Conservation (phyloP, 2,329 filamentous ascomycete genomes). For the Fusarium concolor region DNA sequence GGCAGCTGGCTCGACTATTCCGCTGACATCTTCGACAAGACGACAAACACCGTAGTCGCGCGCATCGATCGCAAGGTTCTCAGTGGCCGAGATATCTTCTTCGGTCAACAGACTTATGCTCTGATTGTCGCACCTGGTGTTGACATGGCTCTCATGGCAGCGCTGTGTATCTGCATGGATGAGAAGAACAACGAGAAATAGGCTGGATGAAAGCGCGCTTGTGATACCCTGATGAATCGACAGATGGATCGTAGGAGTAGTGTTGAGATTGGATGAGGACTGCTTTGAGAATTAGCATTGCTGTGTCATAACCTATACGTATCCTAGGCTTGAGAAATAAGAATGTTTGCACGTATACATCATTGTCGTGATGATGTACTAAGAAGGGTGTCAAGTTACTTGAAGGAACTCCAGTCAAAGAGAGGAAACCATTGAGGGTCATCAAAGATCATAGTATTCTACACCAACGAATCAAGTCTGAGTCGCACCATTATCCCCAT, state of each 20-base stretch:
- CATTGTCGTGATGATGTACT: too few species aligned
- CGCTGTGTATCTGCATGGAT: slow-evolving; percentile 75
- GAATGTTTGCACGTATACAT: not conserved
- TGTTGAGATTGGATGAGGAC: not conserved
- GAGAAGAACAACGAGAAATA: slow-evolving; percentile 64
- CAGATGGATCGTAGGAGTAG: not conserved
- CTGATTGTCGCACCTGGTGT: slow-evolving; percentile 72
- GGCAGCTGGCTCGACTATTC: slow-evolving; percentile 69
- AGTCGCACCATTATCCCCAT: not conserved
- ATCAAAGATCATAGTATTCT: not conserved
- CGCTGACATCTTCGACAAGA: slow-evolving; percentile 68
- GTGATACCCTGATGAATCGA: slow-evolving; percentile 11
- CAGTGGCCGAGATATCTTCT: slow-evolving; percentile 67
- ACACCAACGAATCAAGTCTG: not conserved
- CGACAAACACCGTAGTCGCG: slow-evolving; percentile 64
- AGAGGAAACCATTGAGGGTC: not conserved
- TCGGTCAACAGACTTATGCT: slow-evolving; percentile 73
- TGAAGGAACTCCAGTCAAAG: not conserved
- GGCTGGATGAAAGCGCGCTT: not conserved
- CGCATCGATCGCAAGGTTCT: slow-evolving; percentile 69
- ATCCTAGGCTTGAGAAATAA: not conserved
- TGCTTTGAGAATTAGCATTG: not conserved
- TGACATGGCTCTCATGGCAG: slow-evolving; percentile 73
- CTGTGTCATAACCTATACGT: not conserved
- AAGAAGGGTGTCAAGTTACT: not conserved